Evolutionary conservation across 1,284 basidiomycete species (phyloP), one percentile per base, ranked within the genome.

Genomic region (Xanthoconium separans): DNA sequence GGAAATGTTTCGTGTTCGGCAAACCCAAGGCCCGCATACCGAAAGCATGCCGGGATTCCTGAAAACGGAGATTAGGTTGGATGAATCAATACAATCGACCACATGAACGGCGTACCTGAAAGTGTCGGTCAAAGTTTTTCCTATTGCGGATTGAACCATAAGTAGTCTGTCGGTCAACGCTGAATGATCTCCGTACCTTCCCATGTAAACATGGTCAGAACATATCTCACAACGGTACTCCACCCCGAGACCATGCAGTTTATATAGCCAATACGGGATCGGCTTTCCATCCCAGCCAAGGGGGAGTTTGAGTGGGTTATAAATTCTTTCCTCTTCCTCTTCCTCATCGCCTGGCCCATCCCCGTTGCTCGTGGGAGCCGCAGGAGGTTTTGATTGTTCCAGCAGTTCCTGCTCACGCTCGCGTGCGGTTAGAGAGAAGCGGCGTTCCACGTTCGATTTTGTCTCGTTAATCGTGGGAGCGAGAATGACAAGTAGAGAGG

Each of bases 221-320:
- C 97, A 99, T 65, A 99, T 98, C 75, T 99, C 96, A 69, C 97
- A 99, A 55, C 87, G 85, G 73, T 98, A 99, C 72, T 98, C 95
- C 47, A 98, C 95, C 29, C 96, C 95, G 22, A 99, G 78, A 2
- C 97, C 97, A 71, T 99, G 97, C 50, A 99, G 76, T 73, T 98
- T 99, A 78, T 96, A 99, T 56, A 99, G 70, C 96, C 96, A 99
- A 71, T 95, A 98, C 16, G 97, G 96, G 64, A 99, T 99, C 16
- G 96, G 95, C 69, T 96, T 97, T 40, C 95, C 95, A 69, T 98
- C 95, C 95, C 95, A 98, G 2, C 96, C 96, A 3, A 99, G 81
- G 11, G 97, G 97, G 40, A 99, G 77, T 74, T 98, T 98, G 51
- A 99, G 83, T 39, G 97, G 97, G 68, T 99, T 99, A 75, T 99